Evolutionary conservation across 495 filamentous ascomycete species (phyloP).

Genomic region (Hypoxylon intermedium): DNA sequence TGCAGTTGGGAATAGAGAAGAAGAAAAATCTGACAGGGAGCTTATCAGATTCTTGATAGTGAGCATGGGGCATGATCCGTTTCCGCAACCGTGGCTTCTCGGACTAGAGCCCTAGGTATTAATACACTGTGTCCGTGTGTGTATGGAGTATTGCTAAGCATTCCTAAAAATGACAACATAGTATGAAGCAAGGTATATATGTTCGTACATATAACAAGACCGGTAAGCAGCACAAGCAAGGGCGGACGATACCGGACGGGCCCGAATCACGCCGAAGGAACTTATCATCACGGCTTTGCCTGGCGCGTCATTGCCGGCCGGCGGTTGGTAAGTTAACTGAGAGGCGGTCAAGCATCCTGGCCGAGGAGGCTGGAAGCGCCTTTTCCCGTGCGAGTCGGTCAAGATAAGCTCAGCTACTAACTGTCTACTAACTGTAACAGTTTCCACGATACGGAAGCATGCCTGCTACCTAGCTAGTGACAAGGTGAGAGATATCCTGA

Average conservation of each 20-base stretch:
- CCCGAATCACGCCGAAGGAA: conserved; percentile 19
- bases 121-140: no score
- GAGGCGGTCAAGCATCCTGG: conserved; percentile 27
- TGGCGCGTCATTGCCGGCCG: conserved; percentile 13
- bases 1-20: neutral
- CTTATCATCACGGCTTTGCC: conserved; percentile 9
- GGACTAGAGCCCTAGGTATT: no score
- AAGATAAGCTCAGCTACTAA: conserved; percentile 2
- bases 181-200: neutral
- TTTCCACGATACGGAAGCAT: conserved; percentile 3
- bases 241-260: conserved; percentile 3
- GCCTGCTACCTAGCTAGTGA: neutral
- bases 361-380: neutral
- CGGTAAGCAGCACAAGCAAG: neutral
- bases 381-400: conserved; percentile 18
- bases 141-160: conserved; percentile 25
- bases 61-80: conserved; percentile 9
- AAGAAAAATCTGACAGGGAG: conserved; percentile 1
- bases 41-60: conserved; percentile 27
- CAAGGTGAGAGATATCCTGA: neutral
- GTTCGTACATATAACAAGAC: conserved; percentile 1
- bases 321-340: conserved; percentile 6
- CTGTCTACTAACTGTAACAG: no score
- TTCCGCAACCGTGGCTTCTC: conserved; percentile 4
- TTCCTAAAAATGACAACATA: neutral